Conservation (phyloP, 2,329 filamentous ascomycete species). For the Coniochaeta sp. region DNA sequence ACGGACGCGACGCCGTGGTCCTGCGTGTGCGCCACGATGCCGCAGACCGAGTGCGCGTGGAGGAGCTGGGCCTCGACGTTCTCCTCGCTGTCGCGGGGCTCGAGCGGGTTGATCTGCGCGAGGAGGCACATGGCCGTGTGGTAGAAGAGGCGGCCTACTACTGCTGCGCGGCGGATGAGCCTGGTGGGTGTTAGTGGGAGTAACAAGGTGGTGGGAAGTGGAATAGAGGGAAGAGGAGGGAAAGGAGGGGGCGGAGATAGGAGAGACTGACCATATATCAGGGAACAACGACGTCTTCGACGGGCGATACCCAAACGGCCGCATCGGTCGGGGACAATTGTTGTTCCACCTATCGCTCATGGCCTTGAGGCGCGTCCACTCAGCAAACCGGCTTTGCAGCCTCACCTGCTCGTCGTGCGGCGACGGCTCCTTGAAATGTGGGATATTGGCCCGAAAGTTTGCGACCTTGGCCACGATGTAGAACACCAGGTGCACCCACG, state of each 20-base stretch:
- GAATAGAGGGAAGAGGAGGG: not conserved
- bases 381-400: conserved; percentile 56
- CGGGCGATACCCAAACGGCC: conserved; percentile 71
- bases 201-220: too few relatives aligned
- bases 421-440: conserved; percentile 51
- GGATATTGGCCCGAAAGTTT: conserved; percentile 71
- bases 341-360: conserved; percentile 79
- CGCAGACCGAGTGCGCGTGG: conserved; percentile 81
- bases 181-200: conserved; percentile 32
- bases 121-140: conserved; percentile 80
- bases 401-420: conserved; percentile 58
- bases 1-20: conserved; percentile 74
- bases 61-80: conserved; percentile 64
- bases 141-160: conserved; percentile 80
- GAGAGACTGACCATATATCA: conserved; percentile 64
- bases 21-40: conserved; percentile 79
- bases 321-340: conserved; percentile 77
- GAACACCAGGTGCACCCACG: conserved; percentile 84
- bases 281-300: conserved; percentile 73
- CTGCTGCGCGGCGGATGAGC: conserved; percentile 75
- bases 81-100: conserved; percentile 52
- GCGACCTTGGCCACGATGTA: conserved; percentile 83
- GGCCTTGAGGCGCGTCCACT: conserved; percentile 76
- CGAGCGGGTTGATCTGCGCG: conserved; percentile 69
- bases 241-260: not conserved